Evolutionary conservation across 2,329 filamentous ascomycete genomes (phyloP).

Genomic region (Calonectria ilicicola): DNA sequence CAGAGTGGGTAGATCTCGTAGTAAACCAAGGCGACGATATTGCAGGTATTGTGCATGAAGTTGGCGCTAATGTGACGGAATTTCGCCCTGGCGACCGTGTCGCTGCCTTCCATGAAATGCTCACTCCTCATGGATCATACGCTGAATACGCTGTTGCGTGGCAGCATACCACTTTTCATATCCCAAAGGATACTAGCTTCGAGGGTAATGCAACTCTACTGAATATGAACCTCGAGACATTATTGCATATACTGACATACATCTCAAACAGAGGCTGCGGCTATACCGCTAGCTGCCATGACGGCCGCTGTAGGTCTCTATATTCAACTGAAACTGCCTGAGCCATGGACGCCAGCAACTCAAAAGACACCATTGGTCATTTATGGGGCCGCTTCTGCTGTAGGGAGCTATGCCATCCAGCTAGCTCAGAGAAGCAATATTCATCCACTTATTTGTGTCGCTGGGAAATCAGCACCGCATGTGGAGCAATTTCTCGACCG

Average conservation of each 20-base stretch:
- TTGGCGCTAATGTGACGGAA: neutral
- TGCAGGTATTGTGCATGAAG: neutral
- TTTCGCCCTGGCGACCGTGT: neutral
- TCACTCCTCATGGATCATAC: neutral
- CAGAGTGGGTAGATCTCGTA: neutral
- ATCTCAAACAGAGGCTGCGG: neutral
- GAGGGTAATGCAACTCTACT: neutral
- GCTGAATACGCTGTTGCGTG: slow-evolving; percentile 1
- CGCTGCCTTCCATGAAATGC: neutral
- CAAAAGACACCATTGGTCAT: neutral
- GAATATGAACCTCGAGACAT: neutral
- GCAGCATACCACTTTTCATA: neutral
- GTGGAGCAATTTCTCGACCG: neutral
- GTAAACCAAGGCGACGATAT: neutral
- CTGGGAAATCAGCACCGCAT: neutral
- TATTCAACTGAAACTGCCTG: neutral
- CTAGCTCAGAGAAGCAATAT: neutral
- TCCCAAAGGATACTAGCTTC: neutral
- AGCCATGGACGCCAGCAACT: neutral
- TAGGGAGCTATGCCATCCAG: neutral
- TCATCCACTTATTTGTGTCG: neutral
- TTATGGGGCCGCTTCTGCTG: neutral
- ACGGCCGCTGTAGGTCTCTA: neutral
- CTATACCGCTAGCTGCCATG: neutral
- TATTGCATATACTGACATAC: neutral